A percentile compares a stretch with the other conserved stretches of the same genome.
phyloP scores from a whole-genome alignment of 129 eudicot genomes.

The Artemisia tridentata region DNA sequence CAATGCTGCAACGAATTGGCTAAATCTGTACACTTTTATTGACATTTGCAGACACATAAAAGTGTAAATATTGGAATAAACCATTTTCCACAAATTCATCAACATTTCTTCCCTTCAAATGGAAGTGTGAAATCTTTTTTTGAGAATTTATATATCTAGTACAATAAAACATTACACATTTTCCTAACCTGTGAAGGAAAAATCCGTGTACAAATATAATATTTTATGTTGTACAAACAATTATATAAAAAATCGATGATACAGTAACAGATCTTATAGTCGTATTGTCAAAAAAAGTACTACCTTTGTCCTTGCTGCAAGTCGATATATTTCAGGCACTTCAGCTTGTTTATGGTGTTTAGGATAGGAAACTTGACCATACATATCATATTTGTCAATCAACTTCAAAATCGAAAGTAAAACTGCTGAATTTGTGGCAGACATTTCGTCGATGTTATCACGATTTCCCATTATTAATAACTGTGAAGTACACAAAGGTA shows the following conservation, averaged over 20 bases:
- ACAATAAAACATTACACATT: too few species aligned
- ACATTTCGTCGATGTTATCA: constrained; percentile 76
- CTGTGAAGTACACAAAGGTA: constrained; percentile 37
- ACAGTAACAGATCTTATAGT: too few species aligned
- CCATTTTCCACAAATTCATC: not conserved
- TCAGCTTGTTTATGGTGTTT: constrained; percentile 89
- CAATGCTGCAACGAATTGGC: not conserved
- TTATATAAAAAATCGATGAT: too few species aligned
- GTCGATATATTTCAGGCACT: constrained; percentile 83
- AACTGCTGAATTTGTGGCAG: constrained; percentile 71
- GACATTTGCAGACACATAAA: not conserved
- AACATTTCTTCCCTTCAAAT: too few species aligned
- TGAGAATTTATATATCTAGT: too few species aligned
- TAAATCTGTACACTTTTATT: not conserved
- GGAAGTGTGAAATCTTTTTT: too few species aligned
- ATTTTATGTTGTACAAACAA: too few species aligned
- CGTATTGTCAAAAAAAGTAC: too few species aligned
- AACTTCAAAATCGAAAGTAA: constrained; percentile 69
- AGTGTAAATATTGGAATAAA: not conserved
- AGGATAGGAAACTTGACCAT: constrained; percentile 90
- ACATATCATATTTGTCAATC: constrained; percentile 81
- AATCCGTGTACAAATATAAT: too few species aligned
- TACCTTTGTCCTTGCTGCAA: constrained; percentile 91
- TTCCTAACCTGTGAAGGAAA: too few species aligned
- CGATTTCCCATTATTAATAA: constrained; percentile 85